Evolutionary conservation across 176 grass and related monocot species (phyloP), one percentile per base, ranked within the genome.

Genomic region (Calamus simplicifolius): DNA sequence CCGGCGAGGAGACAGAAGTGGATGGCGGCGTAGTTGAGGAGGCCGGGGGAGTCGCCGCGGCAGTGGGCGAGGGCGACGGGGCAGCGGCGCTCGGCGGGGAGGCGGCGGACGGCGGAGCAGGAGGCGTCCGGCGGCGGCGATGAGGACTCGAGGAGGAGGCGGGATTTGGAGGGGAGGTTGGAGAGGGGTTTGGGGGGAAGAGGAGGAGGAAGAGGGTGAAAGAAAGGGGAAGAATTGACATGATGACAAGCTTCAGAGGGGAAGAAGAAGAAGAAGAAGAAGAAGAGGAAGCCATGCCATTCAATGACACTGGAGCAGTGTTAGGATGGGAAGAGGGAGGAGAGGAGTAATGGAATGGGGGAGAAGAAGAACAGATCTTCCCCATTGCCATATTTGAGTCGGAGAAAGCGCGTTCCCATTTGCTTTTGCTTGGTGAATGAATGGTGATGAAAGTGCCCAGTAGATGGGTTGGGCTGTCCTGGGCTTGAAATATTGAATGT

Each of bases 1-100:
- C 55, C 56, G 5, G 48, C 1, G 19, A 90, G 76, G 13, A 84
- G 70, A 77, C 91, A 95, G 25, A 63, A 50, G 73, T 95, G 91
- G 60, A 90, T 6, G 26, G 82, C 59, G 14, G 57, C 63, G 83
- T 95, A 90, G 74, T 87, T 69, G 74, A 95, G 73, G 65, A 89
- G 19, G 29, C 61, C 72, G 26, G 76, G 75, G 17, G 76, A 66
- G 27, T 18, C 68, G 14, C 69, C 80, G 19, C 58, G 51, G 54
- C 58, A 62, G 3, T 18, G 54, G 27, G 79, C 13, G 72, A 57
- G 35, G 68, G 69, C 49, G 63, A 65, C 5, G 62, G 62, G 31
- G 62, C 62, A n/a, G 49, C 52, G 50, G 2, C 48, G 49, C 14
- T 48, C 18, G 49, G 59, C 16, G 2, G 29, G 61, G 6, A 19